Percentiles rank a stretch among this genome's conserved stretches.
These are phyloP conservation scores for Lagenidium giganteum DNA, from an alignment of 352 stramenopile species.

Conservation along the genomic window DNA sequence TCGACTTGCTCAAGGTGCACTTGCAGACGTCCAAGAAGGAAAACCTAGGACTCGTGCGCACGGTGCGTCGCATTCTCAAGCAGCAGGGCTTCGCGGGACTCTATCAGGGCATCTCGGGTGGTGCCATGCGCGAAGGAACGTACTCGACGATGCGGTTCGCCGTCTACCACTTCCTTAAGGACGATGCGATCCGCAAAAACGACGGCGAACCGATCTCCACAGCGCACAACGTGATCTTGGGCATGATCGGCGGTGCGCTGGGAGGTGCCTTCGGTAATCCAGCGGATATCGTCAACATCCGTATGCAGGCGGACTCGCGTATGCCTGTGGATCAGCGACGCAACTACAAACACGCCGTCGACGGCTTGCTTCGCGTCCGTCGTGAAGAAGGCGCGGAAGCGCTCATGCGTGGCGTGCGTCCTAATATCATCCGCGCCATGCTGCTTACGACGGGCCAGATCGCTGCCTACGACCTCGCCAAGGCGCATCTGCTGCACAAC, in stretches of 20 bases:
- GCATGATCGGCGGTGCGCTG: slow-evolving; percentile 62
- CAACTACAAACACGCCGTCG: slow-evolving; percentile 80
- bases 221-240: slow-evolving; percentile 59
- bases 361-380: slow-evolving; percentile 59
- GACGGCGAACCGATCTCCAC: slow-evolving; percentile 61
- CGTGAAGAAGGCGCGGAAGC: slow-evolving; percentile 58
- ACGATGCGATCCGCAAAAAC: slow-evolving; percentile 62
- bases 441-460: slow-evolving; percentile 80
- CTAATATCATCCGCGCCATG: slow-evolving; percentile 84
- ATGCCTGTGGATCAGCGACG: slow-evolving; percentile 53
- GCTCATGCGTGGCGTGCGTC: slow-evolving; percentile 65
- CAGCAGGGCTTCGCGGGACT: slow-evolving; percentile 63
- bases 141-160: slow-evolving; percentile 84
- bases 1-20: slow-evolving; percentile 81
- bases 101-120: slow-evolving; percentile 78
- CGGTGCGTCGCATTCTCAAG: slow-evolving; percentile 49
- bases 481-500: slow-evolving; percentile 46
- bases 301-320: slow-evolving; percentile 76
- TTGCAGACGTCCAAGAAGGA: slow-evolving; percentile 77
- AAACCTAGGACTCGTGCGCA: slow-evolving; percentile 43
- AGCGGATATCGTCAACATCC: slow-evolving; percentile 81
- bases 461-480: slow-evolving; percentile 77
- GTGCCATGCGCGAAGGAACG: slow-evolving; percentile 74
- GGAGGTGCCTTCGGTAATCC: slow-evolving; percentile 68
- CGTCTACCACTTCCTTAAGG: slow-evolving; percentile 81